Evolutionary conservation across 2,329 filamentous ascomycete species (phyloP).

Genomic region (Xylaria sp.): DNA sequence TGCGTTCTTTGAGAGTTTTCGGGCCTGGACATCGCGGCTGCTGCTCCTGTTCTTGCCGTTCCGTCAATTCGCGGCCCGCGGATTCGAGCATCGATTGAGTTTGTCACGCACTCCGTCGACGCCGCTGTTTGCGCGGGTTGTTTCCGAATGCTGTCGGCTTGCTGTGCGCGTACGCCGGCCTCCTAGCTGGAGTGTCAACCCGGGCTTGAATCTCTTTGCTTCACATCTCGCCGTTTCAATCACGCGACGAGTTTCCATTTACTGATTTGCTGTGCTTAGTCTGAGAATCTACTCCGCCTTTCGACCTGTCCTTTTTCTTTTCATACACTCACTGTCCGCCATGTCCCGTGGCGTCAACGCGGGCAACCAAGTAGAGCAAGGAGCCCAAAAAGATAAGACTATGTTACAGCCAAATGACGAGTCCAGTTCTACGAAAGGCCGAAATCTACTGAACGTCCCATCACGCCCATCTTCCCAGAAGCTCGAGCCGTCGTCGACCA

Average conservation of each 20-base stretch:
- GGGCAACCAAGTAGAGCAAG: conserved; percentile 26
- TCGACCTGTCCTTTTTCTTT: conserved; percentile 3
- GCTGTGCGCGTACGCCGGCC: conserved; percentile 2
- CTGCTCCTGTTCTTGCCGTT: not conserved
- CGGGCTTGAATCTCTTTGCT: not conserved
- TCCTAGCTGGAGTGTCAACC: not conserved
- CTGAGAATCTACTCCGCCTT: conserved; percentile 12
- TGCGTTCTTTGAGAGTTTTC: not conserved
- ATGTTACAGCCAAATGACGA: conserved; percentile 23
- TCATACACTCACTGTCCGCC: conserved; percentile 2
- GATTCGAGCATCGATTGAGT: not conserved
- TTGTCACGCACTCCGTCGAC: not conserved
- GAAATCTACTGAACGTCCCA: conserved; percentile 52
- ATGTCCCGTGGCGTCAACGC: conserved; percentile 30
- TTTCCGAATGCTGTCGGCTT: not conserved
- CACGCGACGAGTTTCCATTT: not conserved
- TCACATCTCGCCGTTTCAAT: not conserved
- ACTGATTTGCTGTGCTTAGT: conserved; percentile 4
- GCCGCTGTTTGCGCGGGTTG: conserved; percentile 6
- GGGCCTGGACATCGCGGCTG: not conserved
- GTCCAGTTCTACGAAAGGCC: conserved; percentile 32
- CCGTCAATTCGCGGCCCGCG: not conserved
- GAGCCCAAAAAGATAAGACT: conserved; percentile 26
- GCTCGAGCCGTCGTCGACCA: conserved; percentile 54
- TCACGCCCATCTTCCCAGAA: conserved; percentile 59